Evolutionary conservation across 495 filamentous ascomycete species (phyloP).

Genomic region (Hypoxylon crocopeplum): DNA sequence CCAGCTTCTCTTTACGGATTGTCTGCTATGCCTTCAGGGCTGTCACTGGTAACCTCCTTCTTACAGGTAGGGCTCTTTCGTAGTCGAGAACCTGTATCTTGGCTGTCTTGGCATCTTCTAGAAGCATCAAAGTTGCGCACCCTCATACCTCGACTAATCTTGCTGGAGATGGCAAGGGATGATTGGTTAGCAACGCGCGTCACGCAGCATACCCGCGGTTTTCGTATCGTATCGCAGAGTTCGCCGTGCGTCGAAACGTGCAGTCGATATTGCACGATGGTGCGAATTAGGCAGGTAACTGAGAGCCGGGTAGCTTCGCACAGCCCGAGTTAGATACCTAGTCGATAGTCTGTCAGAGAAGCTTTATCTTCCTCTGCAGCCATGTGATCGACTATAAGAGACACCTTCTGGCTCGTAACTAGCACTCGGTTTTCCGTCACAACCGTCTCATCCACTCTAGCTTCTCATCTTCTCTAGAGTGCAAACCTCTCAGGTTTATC

Average conservation of each 20-base stretch:
- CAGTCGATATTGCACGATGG: conserved; percentile 1
- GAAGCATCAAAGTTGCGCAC: conserved; percentile 3
- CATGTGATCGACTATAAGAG: conserved; percentile 9
- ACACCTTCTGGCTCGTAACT: neutral
- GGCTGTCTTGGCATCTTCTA: conserved; percentile 13
- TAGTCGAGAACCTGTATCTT: conserved; percentile 24
- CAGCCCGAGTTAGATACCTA: conserved; percentile 5
- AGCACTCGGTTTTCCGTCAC: neutral
- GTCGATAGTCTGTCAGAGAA: neutral
- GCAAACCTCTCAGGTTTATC: neutral
- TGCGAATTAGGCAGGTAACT: conserved; percentile 33
- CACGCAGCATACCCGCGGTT: conserved; percentile 11
- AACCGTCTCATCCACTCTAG: neutral
- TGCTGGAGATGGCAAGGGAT: conserved; percentile 6
- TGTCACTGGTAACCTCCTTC: conserved; percentile 18
- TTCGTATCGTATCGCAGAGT: conserved; percentile 8
- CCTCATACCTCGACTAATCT: conserved; percentile 5
- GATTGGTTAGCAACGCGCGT: conserved; percentile 17
- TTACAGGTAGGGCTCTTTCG: conserved; percentile 10
- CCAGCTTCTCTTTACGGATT: conserved; percentile 35
- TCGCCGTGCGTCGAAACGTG: neutral
- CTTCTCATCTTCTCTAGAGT: neutral
- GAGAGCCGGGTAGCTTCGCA: conserved; percentile 5
- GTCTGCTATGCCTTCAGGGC: neutral
- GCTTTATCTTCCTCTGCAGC: neutral